A percentile compares a stretch with the other conserved stretches of the same genome.
Conservation (phyloP, 2,329 filamentous ascomycete species). For the Fusarium zealandicum region DNA sequence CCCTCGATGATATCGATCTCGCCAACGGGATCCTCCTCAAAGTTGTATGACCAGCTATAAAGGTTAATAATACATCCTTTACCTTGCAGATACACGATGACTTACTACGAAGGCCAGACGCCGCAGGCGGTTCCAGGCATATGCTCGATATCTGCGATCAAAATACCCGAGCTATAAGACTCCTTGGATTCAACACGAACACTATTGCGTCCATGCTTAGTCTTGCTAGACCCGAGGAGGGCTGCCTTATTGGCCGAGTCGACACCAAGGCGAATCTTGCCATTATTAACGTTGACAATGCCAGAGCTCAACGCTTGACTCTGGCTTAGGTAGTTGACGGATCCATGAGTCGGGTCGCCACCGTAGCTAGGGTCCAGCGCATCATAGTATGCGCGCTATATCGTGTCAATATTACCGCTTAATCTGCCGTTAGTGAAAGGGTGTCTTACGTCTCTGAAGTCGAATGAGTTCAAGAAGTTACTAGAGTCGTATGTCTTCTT, state of each 20-base stretch:
- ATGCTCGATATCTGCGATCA: slow-evolving; percentile 20
- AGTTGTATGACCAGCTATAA: slow-evolving; percentile 18
- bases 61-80: too few relatives aligned
- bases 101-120: slow-evolving; percentile 18
- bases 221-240: not conserved
- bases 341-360: slow-evolving; percentile 13
- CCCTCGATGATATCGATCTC: slow-evolving; percentile 21
- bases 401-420: not conserved
- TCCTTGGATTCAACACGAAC: slow-evolving; percentile 20
- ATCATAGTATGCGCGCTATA: slow-evolving; percentile 13
- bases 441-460: slow-evolving; percentile 8
- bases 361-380: slow-evolving; percentile 2
- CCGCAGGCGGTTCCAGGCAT: slow-evolving; percentile 18
- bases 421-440: accelerated
- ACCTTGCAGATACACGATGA: accelerated
- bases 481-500: slow-evolving; percentile 15
- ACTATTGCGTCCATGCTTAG: slow-evolving; percentile 10
- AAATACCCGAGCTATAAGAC: slow-evolving; percentile 8
- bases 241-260: slow-evolving; percentile 5
- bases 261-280: slow-evolving; percentile 10
- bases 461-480: slow-evolving; percentile 15
- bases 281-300: slow-evolving; percentile 8
- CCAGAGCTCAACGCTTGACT: slow-evolving; percentile 11
- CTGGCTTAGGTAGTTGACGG: slow-evolving; percentile 15
- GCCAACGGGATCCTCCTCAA: slow-evolving; percentile 15